phyloP scores from a whole-genome alignment of 805 yeast species.

The Lipomyces sp. region DNA sequence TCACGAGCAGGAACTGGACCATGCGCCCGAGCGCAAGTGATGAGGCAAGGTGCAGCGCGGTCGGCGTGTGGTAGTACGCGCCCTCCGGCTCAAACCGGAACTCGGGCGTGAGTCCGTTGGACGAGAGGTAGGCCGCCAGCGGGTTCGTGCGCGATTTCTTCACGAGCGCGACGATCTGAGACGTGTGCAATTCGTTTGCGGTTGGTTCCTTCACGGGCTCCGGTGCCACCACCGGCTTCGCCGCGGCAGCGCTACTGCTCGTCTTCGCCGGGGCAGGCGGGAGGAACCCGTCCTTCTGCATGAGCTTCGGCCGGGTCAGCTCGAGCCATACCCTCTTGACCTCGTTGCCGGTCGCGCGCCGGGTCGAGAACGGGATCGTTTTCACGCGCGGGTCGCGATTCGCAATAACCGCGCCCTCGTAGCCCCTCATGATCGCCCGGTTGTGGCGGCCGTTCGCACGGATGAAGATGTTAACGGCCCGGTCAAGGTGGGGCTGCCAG shows the following conservation, averaged over 20 bases:
- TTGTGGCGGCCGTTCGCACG: slow-evolving; percentile 76
- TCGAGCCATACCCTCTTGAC: slow-evolving; percentile 81
- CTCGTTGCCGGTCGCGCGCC: slow-evolving; percentile 78
- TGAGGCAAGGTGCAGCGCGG: slow-evolving; percentile 75
- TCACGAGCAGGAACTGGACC: slow-evolving; percentile 55
- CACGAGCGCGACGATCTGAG: slow-evolving; percentile 56
- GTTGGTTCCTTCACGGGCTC: slow-evolving; percentile 36
- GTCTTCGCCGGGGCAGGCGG: slow-evolving; percentile 25
- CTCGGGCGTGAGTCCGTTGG: slow-evolving; percentile 54
- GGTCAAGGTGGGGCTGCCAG: slow-evolving; percentile 61
- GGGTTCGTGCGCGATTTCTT: slow-evolving; percentile 77
- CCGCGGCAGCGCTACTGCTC: background rate
- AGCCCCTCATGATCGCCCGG: slow-evolving; percentile 62
- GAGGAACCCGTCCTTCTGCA: slow-evolving; percentile 54
- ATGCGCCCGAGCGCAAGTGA: slow-evolving; percentile 63
- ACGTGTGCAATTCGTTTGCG: slow-evolving; percentile 49
- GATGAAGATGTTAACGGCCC: slow-evolving; percentile 68
- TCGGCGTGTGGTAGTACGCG: slow-evolving; percentile 58
- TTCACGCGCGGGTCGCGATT: slow-evolving; percentile 60
- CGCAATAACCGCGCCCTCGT: slow-evolving; percentile 53
- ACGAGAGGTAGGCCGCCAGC: slow-evolving; percentile 57
- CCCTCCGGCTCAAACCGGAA: slow-evolving; percentile 54
- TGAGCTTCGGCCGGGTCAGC: slow-evolving; percentile 56
- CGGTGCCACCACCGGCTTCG: slow-evolving; percentile 7
- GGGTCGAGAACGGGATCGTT: slow-evolving; percentile 83